These are phyloP conservation scores for Lachnellula arida DNA, from an alignment of 2,329 filamentous ascomycete species.

Conservation along the genomic window DNA sequence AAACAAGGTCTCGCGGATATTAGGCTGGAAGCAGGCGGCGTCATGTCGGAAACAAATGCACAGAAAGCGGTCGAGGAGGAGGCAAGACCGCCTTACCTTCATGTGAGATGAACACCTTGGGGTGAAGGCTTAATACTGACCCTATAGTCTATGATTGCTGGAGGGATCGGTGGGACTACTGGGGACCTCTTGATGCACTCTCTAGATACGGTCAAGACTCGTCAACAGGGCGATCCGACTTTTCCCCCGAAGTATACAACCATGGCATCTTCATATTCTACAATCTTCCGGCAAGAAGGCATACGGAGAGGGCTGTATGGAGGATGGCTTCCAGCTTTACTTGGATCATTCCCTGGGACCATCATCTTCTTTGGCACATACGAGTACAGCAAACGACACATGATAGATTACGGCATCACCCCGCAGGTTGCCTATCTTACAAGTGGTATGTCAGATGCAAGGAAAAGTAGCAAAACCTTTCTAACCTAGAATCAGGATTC, in stretches of 20 bases:
- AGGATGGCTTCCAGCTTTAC: slow-evolving; percentile 85
- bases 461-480: neutral
- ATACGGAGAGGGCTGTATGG: slow-evolving; percentile 82
- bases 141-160: slow-evolving; percentile 83
- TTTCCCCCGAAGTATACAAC: slow-evolving; percentile 90
- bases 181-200: slow-evolving; percentile 99
- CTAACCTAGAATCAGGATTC: slow-evolving; percentile 56
- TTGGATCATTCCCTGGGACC: slow-evolving; percentile 90
- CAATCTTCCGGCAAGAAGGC: slow-evolving; percentile 89
- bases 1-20: slow-evolving; percentile 30
- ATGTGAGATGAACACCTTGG: slow-evolving; percentile 44
- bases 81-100: slow-evolving; percentile 56
- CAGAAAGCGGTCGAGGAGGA: slow-evolving; percentile 37
- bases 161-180: slow-evolving; percentile 85
- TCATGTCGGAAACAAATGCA: slow-evolving; percentile 27
- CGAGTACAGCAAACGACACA: slow-evolving; percentile 85
- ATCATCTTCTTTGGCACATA: slow-evolving; percentile 95
- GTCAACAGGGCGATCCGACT: slow-evolving; percentile 93
- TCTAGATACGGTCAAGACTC: slow-evolving; percentile 95
- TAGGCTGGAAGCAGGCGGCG: slow-evolving; percentile 22
- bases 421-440: slow-evolving; percentile 81
- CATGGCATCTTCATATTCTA: slow-evolving; percentile 84
- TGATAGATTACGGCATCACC: slow-evolving; percentile 80
- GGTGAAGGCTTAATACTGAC: slow-evolving; percentile 16
- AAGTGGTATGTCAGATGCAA: slow-evolving; percentile 54